Base-by-base conservation (phyloP, 2,329 filamentous ascomycete species). In the Aureobasidium sp. region DNA sequence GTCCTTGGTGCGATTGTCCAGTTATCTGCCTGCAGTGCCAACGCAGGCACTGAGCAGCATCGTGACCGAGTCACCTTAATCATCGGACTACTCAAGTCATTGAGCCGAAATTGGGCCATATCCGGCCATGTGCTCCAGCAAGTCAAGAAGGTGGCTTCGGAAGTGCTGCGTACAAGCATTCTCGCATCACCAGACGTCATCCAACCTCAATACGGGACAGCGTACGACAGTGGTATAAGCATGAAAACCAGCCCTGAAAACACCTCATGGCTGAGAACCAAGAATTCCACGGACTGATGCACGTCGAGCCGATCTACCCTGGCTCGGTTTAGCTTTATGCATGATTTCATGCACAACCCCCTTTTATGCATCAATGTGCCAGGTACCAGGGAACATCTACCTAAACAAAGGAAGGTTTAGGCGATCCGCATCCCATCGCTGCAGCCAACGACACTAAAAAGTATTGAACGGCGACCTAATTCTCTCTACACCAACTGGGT, bases 1-100 rank as follows among this genome's bases (percentile, higher is more conserved):
- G 89, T 89, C 1, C 78, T 93, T 59, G 88, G 87, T 21, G 90
- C 89, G 7, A 88, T 92, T 67, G 88, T 93, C 4, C 89, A 94
- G 68, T 80, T 95, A 29, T 90, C 87, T 61, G 89, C 89, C 65
- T 96, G 90, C 84, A 85, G 83, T 79, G 67, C 77, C 71, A 62
- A 76, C 14, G 75, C 66, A 14, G 73, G 85, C 85, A 64, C 84
- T 84, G 68, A 79, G 88, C 66, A 87, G 86, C 65, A 89, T 91
- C 74, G 86, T 85, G 67, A 88, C 47, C 64, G 69, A 13, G 67
- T 96, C 59, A 84, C 87, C 0, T 82, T 96, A 14, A 91, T 91
- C 64, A 90, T 89, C 62, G 89, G 88, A 16, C 87, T 88, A 0
- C 80, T 94, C 44, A 86, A 87, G 67, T 70, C 84, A 42, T 78